Evolutionary conservation across 768 basidiomycete genomes (phyloP), one percentile per base, ranked within the genome.

Genomic region (Phylloporus scabripes): DNA sequence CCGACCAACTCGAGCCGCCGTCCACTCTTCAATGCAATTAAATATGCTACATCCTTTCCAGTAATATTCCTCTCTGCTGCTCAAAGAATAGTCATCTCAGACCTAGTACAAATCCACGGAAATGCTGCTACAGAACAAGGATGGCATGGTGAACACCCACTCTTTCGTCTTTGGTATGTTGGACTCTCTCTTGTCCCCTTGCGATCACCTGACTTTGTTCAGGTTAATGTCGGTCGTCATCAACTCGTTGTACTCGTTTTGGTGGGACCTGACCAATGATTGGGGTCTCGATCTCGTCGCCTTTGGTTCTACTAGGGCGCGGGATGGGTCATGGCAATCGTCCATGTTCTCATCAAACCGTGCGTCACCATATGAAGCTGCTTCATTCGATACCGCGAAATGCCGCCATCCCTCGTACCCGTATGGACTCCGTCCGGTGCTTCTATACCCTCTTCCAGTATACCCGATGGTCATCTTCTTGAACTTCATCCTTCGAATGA

Each of bases 201-300:
- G 17, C 23, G 9, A 17, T 28, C 42, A 41, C 14, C 14, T 42
- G 14, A 53, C 24, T 32, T 49, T 29, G 26, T 36, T 18, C 49
- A 95, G 92, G 93, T 67, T 97, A 14, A 67, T 96, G 39, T 80
- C 85, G 9, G 93, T 91, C 20, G 76, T 80, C 31, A 65, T 95
- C 60, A 98, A 98, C 68, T 95, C 94, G 3, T 65, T 88, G 26
- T 99, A 92, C 68, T 94, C 93, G 3, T 98, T 95, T 67, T 99
- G 92, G 90, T 99, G 96, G 96, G 96, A 98, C 68, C 78, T 98
- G 37, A 92, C 91, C 42, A 90, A 95, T 65, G 96, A 99, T 64
- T 99, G 95, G 94, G 96, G 96, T 5, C 74, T 99, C 47, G 79
- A 83, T 39, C 70, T 97, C 37, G 71, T 98, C 50, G 75, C 75